phyloP scores from a whole-genome alignment of 2,329 filamentous ascomycete species.

The Botryotinia globosa region DNA sequence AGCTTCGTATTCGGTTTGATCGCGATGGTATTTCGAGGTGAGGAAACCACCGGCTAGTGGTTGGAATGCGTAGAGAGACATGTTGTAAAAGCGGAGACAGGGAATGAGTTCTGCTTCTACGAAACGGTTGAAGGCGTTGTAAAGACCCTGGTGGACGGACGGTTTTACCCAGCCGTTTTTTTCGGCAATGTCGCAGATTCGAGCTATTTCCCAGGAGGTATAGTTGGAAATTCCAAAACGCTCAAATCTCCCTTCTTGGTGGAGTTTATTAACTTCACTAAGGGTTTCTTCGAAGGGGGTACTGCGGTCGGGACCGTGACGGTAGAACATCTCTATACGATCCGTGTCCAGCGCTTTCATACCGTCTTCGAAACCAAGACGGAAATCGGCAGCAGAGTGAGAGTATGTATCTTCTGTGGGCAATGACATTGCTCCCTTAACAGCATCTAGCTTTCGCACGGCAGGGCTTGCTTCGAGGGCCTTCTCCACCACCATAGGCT shows the following conservation, averaged over 20 bases:
- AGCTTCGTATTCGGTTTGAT: slow-evolving; percentile 39
- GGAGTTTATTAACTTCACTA: slow-evolving; percentile 37
- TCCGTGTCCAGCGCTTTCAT: slow-evolving; percentile 54
- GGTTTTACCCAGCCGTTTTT: slow-evolving; percentile 39
- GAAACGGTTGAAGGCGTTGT: slow-evolving; percentile 40
- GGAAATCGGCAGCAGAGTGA: slow-evolving; percentile 50
- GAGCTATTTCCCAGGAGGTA: slow-evolving; percentile 41
- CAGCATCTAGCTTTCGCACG: not conserved
- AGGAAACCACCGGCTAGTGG: slow-evolving; percentile 52
- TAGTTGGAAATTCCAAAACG: slow-evolving; percentile 61
- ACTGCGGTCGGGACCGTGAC: slow-evolving; percentile 34
- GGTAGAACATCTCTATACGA: slow-evolving; percentile 37
- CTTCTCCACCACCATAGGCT: slow-evolving; percentile 4
- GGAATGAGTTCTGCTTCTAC: slow-evolving; percentile 63
- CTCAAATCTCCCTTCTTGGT: slow-evolving; percentile 32
- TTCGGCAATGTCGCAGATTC: slow-evolving; percentile 38
- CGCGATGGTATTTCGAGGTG: slow-evolving; percentile 49
- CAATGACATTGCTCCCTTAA: not conserved
- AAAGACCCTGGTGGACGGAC: slow-evolving; percentile 40
- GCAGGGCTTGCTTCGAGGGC: not conserved
- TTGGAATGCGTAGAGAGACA: slow-evolving; percentile 61
- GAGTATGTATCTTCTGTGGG: slow-evolving; percentile 22
- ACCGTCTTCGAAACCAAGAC: slow-evolving; percentile 49
- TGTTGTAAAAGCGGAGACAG: slow-evolving; percentile 55
- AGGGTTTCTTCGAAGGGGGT: slow-evolving; percentile 36